Conservation (phyloP, 2,329 filamentous ascomycete species). For the Fusarium verrucosum region DNA sequence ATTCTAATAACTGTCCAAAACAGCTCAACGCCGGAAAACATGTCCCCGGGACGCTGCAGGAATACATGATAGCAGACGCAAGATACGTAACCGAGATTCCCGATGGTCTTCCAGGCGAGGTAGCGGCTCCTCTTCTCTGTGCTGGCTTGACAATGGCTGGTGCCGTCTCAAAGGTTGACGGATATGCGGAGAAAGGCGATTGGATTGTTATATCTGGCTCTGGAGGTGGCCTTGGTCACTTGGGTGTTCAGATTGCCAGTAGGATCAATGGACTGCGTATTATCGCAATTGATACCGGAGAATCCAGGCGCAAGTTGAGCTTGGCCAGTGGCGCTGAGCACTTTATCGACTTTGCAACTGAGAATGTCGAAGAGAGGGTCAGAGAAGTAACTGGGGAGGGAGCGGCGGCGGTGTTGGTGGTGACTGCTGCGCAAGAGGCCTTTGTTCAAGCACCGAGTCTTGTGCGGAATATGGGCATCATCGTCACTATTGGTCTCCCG, state of each 20-base stretch:
- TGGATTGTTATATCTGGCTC: constrained; percentile 48
- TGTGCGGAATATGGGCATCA: constrained; percentile 41
- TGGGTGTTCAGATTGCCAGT: constrained; percentile 47
- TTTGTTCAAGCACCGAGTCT: constrained; percentile 39
- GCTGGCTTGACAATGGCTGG: constrained; percentile 49
- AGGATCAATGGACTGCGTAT: constrained; percentile 34
- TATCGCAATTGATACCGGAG: constrained; percentile 45
- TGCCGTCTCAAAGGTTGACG: constrained; percentile 34
- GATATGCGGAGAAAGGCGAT: constrained; percentile 16
- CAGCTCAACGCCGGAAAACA: constrained; percentile 54
- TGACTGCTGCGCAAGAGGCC: constrained; percentile 41
- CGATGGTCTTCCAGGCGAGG: constrained; percentile 19
- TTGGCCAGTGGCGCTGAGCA: constrained; percentile 39
- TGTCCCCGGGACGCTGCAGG: constrained; percentile 47
- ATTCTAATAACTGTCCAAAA: constrained; percentile 52
- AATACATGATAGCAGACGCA: constrained; percentile 45
- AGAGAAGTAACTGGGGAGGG: constrained; percentile 43
- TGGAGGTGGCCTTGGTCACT: constrained; percentile 47
- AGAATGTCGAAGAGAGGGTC: constrained; percentile 35
- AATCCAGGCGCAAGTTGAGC: constrained; percentile 34
- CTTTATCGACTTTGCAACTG: constrained; percentile 43
- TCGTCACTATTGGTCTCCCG: constrained; percentile 43
- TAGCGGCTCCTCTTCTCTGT: constrained; percentile 46
- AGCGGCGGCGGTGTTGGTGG: constrained; percentile 42
- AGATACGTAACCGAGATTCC: constrained; percentile 45